Base-by-base conservation (phyloP, 805 yeast species). In the Saccharomycopsis fibuligera region DNA sequence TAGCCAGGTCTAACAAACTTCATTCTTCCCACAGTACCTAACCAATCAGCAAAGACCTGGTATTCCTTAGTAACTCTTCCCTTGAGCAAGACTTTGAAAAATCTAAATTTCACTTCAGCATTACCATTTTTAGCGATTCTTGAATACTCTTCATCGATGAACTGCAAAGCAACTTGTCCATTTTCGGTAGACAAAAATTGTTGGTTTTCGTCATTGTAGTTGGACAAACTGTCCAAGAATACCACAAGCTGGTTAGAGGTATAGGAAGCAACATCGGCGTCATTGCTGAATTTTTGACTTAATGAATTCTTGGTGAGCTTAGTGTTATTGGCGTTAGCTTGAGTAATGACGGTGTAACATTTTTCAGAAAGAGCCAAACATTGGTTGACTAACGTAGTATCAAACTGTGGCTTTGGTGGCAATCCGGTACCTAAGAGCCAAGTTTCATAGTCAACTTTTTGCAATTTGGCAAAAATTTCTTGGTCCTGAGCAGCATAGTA, bases 11-110 rank as follows among this genome's bases (percentile, higher is more conserved):
- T 76, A 23, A 86, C 96, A 61, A 82, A 89, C 68, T 89, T 89
- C 96, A 89, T 89, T 70, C 96, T 77, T 19, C 96, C 96, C 21
- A 89, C 93, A 2, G 90, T 81, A 10, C 91, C 95, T 48, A 89
- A 73, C 96, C 96, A 89, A 46, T 78, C 77, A 3, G 95, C 88
- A 41, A 89, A 68, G 39, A 65, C 67, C 49, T 65, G 67, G 62
- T 82, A 76, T 45, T 69, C 68, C 30, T 69, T 63, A 10, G 60
- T 53, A 48, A 78, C 67, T 25, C 71, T 67, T 27, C 83, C 83
- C 0, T 72, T 66, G 5, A 86, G 70, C 56, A 84, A 80, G 46
- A 88, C 72, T 51, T 80, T 70, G 63, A 73, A 86, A 82, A 87
- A 84, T 62, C 95, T 77, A 67, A 82, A 83, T 38, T 82, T 70